These are phyloP conservation scores for Pneumocystis canis DNA, from an alignment of 1,139 yeast genomes.

Conservation along the genomic window DNA sequence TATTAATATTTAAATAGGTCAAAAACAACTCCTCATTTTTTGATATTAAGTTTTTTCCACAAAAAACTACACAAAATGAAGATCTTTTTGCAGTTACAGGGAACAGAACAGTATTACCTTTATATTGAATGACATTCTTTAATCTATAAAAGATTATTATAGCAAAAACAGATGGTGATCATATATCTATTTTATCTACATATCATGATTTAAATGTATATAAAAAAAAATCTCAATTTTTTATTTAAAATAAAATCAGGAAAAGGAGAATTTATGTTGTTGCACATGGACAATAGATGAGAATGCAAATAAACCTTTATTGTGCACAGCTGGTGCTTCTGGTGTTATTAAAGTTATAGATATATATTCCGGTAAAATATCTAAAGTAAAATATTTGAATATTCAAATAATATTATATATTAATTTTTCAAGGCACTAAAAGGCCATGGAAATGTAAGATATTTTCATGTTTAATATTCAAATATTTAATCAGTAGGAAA, in stretches of 20 bases:
- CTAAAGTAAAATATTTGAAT: not conserved
- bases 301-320: not conserved
- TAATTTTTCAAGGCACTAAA: conserved; percentile 3
- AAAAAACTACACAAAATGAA: not conserved
- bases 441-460: conserved; percentile 14
- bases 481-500: conserved; percentile 5
- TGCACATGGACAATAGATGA: not conserved
- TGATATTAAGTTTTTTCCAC: not conserved
- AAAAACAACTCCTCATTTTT: not conserved
- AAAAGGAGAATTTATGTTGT: not conserved
- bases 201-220: not conserved
- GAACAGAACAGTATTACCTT: not conserved
- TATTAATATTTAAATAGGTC: not conserved
- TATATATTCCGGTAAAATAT: not conserved
- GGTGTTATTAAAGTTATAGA: conserved; percentile 1
- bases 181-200: not conserved
- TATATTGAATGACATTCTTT: not conserved
- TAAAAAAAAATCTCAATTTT: no score
- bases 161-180: not conserved
- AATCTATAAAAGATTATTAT: not conserved
- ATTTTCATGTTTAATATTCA: not conserved
- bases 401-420: not conserved
- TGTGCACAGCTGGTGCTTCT: not conserved
- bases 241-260: not conserved
- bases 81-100: not conserved